phyloP scores from a whole-genome alignment of 768 basidiomycete species.

The Agaricus subrufescens region DNA sequence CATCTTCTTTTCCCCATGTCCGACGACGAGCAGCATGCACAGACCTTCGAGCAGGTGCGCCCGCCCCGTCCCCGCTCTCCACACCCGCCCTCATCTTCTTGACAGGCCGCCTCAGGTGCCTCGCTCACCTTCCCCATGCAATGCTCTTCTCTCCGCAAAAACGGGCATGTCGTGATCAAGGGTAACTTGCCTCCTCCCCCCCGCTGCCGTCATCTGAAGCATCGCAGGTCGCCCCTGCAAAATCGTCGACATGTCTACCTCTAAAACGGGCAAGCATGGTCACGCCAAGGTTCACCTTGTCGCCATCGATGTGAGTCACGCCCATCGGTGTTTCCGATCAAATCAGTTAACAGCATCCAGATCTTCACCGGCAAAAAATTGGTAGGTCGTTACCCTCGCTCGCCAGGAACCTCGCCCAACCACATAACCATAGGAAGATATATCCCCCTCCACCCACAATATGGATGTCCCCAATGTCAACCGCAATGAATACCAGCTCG shows the following conservation, averaged over 20 bases:
- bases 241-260: slow-evolving; percentile 99
- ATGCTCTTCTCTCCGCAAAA: slow-evolving; percentile 95
- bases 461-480: slow-evolving; percentile 97
- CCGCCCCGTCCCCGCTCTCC: slow-evolving; percentile 6
- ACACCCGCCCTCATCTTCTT: slow-evolving; percentile 4
- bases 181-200: slow-evolving; percentile 29
- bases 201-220: slow-evolving; percentile 6
- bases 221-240: slow-evolving; percentile 86
- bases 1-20: slow-evolving; percentile 52
- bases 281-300: slow-evolving; percentile 99
- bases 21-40: slow-evolving; percentile 87
- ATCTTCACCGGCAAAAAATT: slow-evolving; percentile 99
- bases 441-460: slow-evolving; percentile 97
- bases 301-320: slow-evolving; percentile 82
- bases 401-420: neutral
- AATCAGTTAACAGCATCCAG: slow-evolving; percentile 34
- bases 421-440: slow-evolving; percentile 66
- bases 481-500: slow-evolving; percentile 89
- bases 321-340: slow-evolving; percentile 3
- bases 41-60: slow-evolving; percentile 77
- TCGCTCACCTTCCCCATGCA: slow-evolving; percentile 83
- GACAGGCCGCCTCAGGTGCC: slow-evolving; percentile 67
- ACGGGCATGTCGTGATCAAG: slow-evolving; percentile 96
- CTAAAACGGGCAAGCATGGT: slow-evolving; percentile 99
- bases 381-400: slow-evolving; percentile 41